Base-by-base conservation (phyloP, 2,329 filamentous ascomycete species). In the Trichophyton rubrum region DNA sequence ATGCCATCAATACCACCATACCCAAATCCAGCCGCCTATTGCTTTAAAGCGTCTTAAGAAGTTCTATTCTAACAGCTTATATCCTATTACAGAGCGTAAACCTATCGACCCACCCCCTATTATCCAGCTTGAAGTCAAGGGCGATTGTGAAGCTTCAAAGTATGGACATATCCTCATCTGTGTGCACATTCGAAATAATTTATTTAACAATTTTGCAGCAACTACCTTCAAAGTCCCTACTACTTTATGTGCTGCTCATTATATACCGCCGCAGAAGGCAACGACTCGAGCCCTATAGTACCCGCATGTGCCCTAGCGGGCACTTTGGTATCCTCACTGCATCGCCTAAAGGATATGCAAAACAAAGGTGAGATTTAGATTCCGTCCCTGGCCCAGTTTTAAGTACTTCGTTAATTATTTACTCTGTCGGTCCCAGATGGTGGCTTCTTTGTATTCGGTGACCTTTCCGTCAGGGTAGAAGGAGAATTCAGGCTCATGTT, bases 381-480 rank as follows among this genome's bases (percentile, higher is more conserved):
- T 59, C 53, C 55, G 2, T 30, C 24, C 47, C 43, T 24, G 45
- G 40, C 38, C 9, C 30, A 20, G 35, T 13, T 40, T 30, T 7
- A n/a, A 2, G 3, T 11, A 35, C 15, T 17, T 8, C 13, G 27
- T 30, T 55, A 22, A 55, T 17, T n/a, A 22, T 20, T 59, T 20
- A 38, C 41, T 33, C 41, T 27, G 3, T n/a, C 33, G 33, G 6
- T 11, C 15, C n/a, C 62, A 76, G 89, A 93, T 72, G 87, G 87
- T 9, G 89, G 86, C 0, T 95, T 90, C 74, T 95, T 95, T 68
- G 86, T 95, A n/a, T 95, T 95, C 72, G 88, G 88, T 3, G 90
- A 96, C 72, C 78, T 96, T 22, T 93, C 89, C 0, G 84, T 92
- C 62, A 87, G 87, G 69, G 78, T 84, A 24, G 83, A 88, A 67